Evolutionary conservation across 257 asterid species (phyloP).

Genomic region (Knoxia roxburghii): DNA sequence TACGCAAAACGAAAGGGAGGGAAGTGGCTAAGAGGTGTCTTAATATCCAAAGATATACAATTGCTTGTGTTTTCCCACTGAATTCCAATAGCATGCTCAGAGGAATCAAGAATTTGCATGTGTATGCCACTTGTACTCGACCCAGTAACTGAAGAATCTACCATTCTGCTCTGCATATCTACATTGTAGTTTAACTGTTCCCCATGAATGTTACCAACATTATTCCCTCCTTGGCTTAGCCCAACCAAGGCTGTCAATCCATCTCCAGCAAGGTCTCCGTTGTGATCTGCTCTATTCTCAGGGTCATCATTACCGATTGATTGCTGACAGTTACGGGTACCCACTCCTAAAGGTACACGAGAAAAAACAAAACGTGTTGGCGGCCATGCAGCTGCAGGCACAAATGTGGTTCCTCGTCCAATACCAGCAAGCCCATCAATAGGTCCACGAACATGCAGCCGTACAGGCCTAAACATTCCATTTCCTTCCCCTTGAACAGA

Average conservation of each 20-base stretch:
- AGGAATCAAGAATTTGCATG: slow-evolving; percentile 58
- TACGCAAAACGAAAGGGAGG: slow-evolving; percentile 97
- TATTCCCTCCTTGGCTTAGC: slow-evolving; percentile 74
- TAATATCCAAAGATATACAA: slow-evolving; percentile 81
- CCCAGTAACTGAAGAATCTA: slow-evolving; percentile 42
- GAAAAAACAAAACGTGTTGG: slow-evolving; percentile 97
- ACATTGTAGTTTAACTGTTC: slow-evolving; percentile 54
- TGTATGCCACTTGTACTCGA: slow-evolving; percentile 53
- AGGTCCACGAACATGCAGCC: slow-evolving; percentile 76
- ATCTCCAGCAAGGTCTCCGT: slow-evolving; percentile 74
- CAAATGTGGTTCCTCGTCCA: slow-evolving; percentile 84
- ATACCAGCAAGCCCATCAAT: slow-evolving; percentile 93
- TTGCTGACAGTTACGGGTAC: slow-evolving; percentile 72
- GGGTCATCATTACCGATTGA: slow-evolving; percentile 67
- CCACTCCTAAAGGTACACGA: slow-evolving; percentile 95
- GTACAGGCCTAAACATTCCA: slow-evolving; percentile 72
- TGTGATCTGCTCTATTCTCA: slow-evolving; percentile 65
- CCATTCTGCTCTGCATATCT: slow-evolving; percentile 38
- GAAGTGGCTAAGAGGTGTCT: slow-evolving; percentile 88
- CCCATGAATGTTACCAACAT: slow-evolving; percentile 42
- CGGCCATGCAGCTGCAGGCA: slow-evolving; percentile 82
- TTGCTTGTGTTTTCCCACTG: slow-evolving; percentile 71
- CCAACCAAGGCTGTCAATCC: slow-evolving; percentile 97
- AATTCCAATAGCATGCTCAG: slow-evolving; percentile 50
- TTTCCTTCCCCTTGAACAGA: slow-evolving; percentile 79